Evolutionary conservation across 768 basidiomycete species (phyloP).

Genomic region (Rhodotorula graminis): DNA sequence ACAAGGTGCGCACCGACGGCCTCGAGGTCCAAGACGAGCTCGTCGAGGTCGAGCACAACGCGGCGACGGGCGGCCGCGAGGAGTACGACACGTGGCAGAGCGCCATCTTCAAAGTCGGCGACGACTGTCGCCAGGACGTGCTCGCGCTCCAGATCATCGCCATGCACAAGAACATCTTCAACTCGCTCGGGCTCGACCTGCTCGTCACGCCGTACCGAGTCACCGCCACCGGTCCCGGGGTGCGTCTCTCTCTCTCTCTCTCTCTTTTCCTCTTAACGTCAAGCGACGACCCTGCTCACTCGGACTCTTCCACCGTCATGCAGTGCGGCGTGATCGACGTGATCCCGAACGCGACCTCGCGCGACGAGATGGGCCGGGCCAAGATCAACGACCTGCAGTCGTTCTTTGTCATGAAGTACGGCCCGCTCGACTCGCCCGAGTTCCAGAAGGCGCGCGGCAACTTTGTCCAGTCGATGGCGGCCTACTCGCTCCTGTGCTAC

Average conservation of each 20-base stretch:
- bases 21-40: slow-evolving; percentile 35
- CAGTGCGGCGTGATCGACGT: slow-evolving; percentile 98
- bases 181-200: slow-evolving; percentile 74
- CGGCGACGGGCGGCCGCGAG: slow-evolving; percentile 41
- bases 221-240: slow-evolving; percentile 92
- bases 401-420: slow-evolving; percentile 91
- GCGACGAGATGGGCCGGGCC: slow-evolving; percentile 98
- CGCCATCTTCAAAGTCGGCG: slow-evolving; percentile 99
- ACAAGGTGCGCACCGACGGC: slow-evolving; percentile 13
- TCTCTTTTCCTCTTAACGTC: no score
- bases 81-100: slow-evolving; percentile 88
- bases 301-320: no score
- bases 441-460: slow-evolving; percentile 91
- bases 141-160: slow-evolving; percentile 94
- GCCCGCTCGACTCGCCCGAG: slow-evolving; percentile 75
- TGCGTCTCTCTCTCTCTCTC: slow-evolving; percentile 50
- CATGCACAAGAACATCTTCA: slow-evolving; percentile 99
- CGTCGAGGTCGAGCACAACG: slow-evolving; percentile 48
- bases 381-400: slow-evolving; percentile 93
- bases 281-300: no score
- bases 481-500: slow-evolving; percentile 96
- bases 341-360: slow-evolving; percentile 92
- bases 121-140: slow-evolving; percentile 98
- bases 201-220: slow-evolving; percentile 96
- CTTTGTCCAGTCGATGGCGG: slow-evolving; percentile 99